Conservation (phyloP, 257 asterid species). For the Anisodus acutangulus region DNA sequence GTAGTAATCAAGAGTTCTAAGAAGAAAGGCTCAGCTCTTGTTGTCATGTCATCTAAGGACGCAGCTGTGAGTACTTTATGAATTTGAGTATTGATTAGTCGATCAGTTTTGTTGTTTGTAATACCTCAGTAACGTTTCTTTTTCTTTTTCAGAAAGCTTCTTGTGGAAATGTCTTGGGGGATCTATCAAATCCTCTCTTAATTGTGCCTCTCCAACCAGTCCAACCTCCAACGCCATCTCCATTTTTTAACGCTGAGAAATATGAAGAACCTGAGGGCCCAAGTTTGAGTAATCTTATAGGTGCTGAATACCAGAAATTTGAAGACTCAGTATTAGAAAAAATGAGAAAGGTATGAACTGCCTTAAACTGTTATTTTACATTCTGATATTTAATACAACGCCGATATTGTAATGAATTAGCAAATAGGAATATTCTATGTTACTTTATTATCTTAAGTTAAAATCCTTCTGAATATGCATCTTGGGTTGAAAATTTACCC, state of each 20-base stretch:
- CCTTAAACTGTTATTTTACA: neutral
- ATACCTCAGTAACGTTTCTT: constrained; percentile 9
- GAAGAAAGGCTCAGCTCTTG: constrained; percentile 85
- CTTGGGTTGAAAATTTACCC: neutral
- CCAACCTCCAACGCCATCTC: constrained; percentile 55
- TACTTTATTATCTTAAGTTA: neutral
- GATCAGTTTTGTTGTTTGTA: neutral
- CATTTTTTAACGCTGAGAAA: constrained; percentile 39
- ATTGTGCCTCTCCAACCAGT: constrained; percentile 67
- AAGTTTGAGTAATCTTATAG: constrained; percentile 54
- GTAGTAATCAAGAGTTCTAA: constrained; percentile 74
- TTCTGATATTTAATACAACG: neutral
- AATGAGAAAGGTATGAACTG: constrained; percentile 60
- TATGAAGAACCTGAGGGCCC: constrained; percentile 38
- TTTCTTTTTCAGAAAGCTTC: constrained; percentile 53
- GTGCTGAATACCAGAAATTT: constrained; percentile 65
- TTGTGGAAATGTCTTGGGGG: constrained; percentile 65
- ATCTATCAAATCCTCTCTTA: constrained; percentile 79
- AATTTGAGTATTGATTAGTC: neutral
- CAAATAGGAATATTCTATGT: constrained; percentile 1
- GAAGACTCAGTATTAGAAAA: constrained; percentile 83
- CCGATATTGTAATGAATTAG: neutral
- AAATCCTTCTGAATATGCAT: neutral
- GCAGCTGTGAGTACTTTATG: constrained; percentile 58
- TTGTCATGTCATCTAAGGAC: constrained; percentile 80